Evolutionary conservation across 2,329 filamentous ascomycete species (phyloP).

Genomic region (Hortaea sp.): DNA sequence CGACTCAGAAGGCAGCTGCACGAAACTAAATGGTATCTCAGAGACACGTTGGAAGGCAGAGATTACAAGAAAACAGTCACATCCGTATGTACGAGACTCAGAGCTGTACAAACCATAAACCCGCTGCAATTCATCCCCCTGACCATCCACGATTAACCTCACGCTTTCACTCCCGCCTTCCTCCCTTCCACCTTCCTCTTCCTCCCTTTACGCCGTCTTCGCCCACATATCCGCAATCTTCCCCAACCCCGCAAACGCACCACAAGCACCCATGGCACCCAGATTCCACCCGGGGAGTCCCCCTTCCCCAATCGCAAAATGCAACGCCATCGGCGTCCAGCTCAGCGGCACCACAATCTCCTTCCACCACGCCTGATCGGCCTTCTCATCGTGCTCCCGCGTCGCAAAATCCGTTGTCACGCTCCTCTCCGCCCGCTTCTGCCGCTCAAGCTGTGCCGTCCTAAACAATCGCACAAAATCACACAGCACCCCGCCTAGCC

Average conservation of each 20-base stretch:
- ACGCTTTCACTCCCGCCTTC: too few species aligned
- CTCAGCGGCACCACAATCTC: slow-evolving; percentile 32
- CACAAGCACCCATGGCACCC: slow-evolving; percentile 34
- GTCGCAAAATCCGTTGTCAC: slow-evolving; percentile 15
- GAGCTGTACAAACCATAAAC: too few species aligned
- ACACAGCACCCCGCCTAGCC: slow-evolving; percentile 33
- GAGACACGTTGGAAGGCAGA: too few species aligned
- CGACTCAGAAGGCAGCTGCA: too few species aligned
- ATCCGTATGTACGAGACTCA: too few species aligned
- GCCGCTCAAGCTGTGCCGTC: slow-evolving; percentile 32
- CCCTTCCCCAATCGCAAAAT: slow-evolving; percentile 27
- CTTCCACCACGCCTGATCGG: slow-evolving; percentile 33
- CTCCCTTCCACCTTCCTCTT: background rate
- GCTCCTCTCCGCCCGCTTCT: slow-evolving; percentile 19
- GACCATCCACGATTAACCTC: too few species aligned
- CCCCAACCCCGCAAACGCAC: slow-evolving; percentile 29
- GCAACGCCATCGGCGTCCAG: slow-evolving; percentile 36
- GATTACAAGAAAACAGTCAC: too few species aligned
- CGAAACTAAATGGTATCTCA: too few species aligned
- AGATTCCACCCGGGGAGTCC: slow-evolving; percentile 36
- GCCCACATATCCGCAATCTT: slow-evolving; percentile 25
- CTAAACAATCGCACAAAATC: slow-evolving; percentile 33
- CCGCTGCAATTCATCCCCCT: too few species aligned
- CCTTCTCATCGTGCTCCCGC: slow-evolving; percentile 28
- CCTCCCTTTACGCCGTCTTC: slow-evolving; percentile 16